A percentile compares a stretch with the other conserved stretches of the same genome.
These are phyloP conservation scores for Yarrowia osloensis DNA, from an alignment of 805 yeast genomes.

Conservation along the genomic window DNA sequence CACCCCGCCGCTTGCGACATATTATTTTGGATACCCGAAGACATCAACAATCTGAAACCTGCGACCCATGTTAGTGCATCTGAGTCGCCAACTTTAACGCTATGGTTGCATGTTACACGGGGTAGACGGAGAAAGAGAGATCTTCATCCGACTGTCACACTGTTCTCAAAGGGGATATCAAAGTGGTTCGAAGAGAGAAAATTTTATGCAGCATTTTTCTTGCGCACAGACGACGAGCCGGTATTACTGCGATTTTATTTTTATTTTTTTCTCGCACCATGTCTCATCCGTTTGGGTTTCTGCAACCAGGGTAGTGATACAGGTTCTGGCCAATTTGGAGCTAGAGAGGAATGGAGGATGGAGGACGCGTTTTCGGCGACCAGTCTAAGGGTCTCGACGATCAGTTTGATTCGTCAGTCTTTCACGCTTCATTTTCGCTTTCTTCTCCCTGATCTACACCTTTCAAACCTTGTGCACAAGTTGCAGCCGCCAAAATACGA, in stretches of 20 bases:
- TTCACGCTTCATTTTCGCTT: background rate
- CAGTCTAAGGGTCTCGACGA: no score
- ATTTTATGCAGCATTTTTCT: no score
- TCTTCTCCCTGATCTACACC: background rate
- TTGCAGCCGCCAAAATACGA: background rate
- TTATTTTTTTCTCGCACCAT: background rate
- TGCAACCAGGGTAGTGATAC: background rate
- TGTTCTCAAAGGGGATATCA: background rate
- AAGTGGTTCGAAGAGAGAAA: background rate
- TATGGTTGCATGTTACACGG: constrained; percentile 1
- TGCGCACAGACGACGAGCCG: no score
- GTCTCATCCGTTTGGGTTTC: background rate
- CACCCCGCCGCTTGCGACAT: background rate
- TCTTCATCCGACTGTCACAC: background rate
- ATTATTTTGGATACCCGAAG: background rate
- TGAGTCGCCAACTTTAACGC: constrained; percentile 8
- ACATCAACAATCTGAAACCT: constrained; percentile 11
- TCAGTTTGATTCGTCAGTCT: background rate
- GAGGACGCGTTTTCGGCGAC: background rate
- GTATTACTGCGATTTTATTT: no score
- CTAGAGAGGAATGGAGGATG: background rate
- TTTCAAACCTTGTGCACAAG: background rate
- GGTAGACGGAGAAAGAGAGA: background rate
- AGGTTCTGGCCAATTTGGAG: background rate
- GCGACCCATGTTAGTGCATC: background rate